Evolutionary conservation across 768 basidiomycete species (phyloP).

Genomic region (Tremella mesenterica): DNA sequence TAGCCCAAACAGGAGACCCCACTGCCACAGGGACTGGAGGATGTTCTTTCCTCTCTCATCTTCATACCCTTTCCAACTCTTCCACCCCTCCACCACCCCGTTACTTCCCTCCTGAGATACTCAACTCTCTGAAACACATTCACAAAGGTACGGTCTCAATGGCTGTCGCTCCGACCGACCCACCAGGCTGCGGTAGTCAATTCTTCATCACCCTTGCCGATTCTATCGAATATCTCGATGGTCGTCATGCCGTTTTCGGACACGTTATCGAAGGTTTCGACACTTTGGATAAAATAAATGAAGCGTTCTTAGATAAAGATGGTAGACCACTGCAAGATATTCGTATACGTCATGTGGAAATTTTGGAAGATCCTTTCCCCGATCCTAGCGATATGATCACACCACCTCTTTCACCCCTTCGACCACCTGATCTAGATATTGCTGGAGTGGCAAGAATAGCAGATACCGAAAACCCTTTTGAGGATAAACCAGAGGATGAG

Average conservation of each 20-base stretch:
- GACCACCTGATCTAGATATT: conserved; percentile 60
- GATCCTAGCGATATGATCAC: conserved; percentile 69
- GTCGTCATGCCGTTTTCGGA: conserved; percentile 88
- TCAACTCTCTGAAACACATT: conserved; percentile 62
- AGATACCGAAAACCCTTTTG: conserved; percentile 85
- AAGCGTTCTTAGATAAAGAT: conserved; percentile 77
- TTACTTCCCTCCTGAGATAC: conserved; percentile 78
- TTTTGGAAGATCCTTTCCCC: conserved; percentile 91
- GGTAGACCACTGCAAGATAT: conserved; percentile 90
- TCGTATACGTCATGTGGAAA: conserved; percentile 86
- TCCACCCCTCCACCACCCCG: conserved; percentile 51
- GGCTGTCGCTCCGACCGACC: conserved; percentile 72
- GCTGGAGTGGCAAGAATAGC: conserved; percentile 63
- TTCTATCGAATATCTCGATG: conserved; percentile 89
- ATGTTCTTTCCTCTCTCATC: conserved; percentile 73
- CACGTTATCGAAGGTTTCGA: conserved; percentile 90
- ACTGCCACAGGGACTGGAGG: conserved; percentile 91
- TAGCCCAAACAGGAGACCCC: conserved; percentile 94
- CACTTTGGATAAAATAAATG: conserved; percentile 84
- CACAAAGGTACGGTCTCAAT: conserved; percentile 86
- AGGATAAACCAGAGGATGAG: conserved; percentile 74
- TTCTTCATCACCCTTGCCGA: conserved; percentile 92
- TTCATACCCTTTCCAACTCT: conserved; percentile 44
- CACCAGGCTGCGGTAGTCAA: conserved; percentile 73
- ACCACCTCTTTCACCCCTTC: conserved; percentile 67